Evolutionary conservation across 352 stramenopile genomes (phyloP).

Genomic region (Thraustochytrium striatum): DNA sequence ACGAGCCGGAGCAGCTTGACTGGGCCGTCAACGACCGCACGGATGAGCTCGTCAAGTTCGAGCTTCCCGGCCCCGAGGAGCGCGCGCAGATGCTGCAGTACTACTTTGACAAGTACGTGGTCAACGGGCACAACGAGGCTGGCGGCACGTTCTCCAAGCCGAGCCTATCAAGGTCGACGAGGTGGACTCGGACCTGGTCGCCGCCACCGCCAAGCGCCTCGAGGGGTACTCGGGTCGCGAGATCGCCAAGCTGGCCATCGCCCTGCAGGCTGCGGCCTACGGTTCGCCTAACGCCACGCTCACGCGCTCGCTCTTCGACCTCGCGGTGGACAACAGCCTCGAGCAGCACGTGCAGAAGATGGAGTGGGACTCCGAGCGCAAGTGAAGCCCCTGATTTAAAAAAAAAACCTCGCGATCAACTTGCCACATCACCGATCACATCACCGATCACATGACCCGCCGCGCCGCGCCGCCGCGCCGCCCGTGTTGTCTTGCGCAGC

Average conservation of each 20-base stretch:
- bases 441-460: too few relatives aligned
- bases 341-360: constrained; percentile 48
- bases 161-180: constrained; percentile 78
- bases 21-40: constrained; percentile 98
- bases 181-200: constrained; percentile 85
- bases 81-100: constrained; percentile 92
- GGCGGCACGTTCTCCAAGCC: constrained; percentile 17
- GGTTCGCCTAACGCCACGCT: constrained; percentile 86
- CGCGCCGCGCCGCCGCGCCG: too few relatives aligned
- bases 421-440: too few relatives aligned
- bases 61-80: constrained; percentile 85
- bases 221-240: constrained; percentile 96
- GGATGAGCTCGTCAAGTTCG: constrained; percentile 98
- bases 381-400: too few relatives aligned
- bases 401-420: too few relatives aligned
- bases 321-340: constrained; percentile 83
- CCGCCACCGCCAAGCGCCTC: constrained; percentile 81
- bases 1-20: constrained; percentile 98
- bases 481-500: too few relatives aligned
- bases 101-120: constrained; percentile 97
- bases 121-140: constrained; percentile 67
- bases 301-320: constrained; percentile 83
- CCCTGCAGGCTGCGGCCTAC: constrained; percentile 96
- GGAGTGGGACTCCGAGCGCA: too few relatives aligned
- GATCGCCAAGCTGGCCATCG: constrained; percentile 98